Evolutionary conservation across 345 rosid species (phyloP).

Genomic region (Mangifera indica): DNA sequence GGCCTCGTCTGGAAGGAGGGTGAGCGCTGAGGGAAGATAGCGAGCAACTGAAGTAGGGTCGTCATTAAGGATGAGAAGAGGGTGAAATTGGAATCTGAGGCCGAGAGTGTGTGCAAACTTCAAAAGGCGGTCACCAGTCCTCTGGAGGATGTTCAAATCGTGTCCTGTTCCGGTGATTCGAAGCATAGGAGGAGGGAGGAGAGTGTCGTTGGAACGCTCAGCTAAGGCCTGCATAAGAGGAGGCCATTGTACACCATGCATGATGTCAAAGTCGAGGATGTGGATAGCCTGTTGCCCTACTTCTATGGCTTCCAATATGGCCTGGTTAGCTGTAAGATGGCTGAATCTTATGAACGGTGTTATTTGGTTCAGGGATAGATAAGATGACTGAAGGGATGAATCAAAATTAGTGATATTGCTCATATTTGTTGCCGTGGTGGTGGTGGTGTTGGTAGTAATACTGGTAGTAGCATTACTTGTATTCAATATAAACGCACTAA

Average conservation of each 20-base stretch:
- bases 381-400: conserved; percentile 56
- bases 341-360: conserved; percentile 85
- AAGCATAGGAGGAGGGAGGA: conserved; percentile 56
- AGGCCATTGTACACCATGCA: conserved; percentile 99
- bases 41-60: conserved; percentile 45
- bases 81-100: conserved; percentile 76
- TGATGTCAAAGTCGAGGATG: conserved; percentile 88
- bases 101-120: conserved; percentile 80
- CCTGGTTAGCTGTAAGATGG: conserved; percentile 94
- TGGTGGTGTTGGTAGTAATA: neutral
- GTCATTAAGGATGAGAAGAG: conserved; percentile 56
- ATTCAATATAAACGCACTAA: conserved; percentile 19
- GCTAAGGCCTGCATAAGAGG: conserved; percentile 95
- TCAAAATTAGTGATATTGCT: neutral
- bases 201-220: conserved; percentile 47
- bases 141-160: conserved; percentile 51
- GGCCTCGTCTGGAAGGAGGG: conserved; percentile 58
- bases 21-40: conserved; percentile 44
- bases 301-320: conserved; percentile 73
- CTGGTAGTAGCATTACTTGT: conserved; percentile 1
- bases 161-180: conserved; percentile 86
- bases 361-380: conserved; percentile 77
- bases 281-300: conserved; percentile 58
- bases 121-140: conserved; percentile 83
- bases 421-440: neutral